Percentiles rank a stretch among this genome's conserved stretches.
Evolutionary conservation across 2,329 filamentous ascomycete genomes (phyloP).

Genomic region (Botrytis aclada): DNA sequence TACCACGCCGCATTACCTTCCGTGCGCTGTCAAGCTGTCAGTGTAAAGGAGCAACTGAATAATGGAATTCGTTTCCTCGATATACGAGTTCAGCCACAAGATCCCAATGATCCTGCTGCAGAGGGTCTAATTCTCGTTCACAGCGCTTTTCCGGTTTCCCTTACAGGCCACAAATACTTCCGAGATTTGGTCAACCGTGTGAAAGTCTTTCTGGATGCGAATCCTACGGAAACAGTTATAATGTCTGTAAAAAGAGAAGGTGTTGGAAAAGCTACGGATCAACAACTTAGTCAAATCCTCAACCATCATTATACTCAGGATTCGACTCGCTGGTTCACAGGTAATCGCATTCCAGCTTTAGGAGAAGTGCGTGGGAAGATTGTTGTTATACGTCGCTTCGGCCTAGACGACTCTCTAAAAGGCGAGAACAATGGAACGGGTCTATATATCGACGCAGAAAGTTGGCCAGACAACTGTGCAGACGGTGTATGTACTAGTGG

Average conservation of each 20-base stretch:
- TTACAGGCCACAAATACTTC: slow-evolving; percentile 79
- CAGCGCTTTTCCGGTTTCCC: slow-evolving; percentile 80
- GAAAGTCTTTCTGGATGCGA: slow-evolving; percentile 70
- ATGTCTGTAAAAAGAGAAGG: slow-evolving; percentile 92
- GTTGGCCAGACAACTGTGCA: slow-evolving; percentile 86
- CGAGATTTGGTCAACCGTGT: slow-evolving; percentile 67
- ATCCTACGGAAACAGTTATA: slow-evolving; percentile 79
- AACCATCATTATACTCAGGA: slow-evolving; percentile 66
- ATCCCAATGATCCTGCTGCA: slow-evolving; percentile 53
- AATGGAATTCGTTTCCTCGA: slow-evolving; percentile 96
- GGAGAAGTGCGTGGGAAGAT: slow-evolving; percentile 79
- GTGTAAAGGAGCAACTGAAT: slow-evolving; percentile 71
- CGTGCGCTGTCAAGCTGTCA: slow-evolving; percentile 86
- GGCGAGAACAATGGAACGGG: slow-evolving; percentile 49
- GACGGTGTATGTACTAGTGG: slow-evolving; percentile 69
- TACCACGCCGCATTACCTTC: slow-evolving; percentile 82
- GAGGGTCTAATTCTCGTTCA: slow-evolving; percentile 81
- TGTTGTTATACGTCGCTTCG: slow-evolving; percentile 79
- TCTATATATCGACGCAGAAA: slow-evolving; percentile 59
- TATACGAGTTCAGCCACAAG: slow-evolving; percentile 71
- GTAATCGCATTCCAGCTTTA: slow-evolving; percentile 71
- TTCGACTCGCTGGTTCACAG: slow-evolving; percentile 70
- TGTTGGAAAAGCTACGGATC: slow-evolving; percentile 73
- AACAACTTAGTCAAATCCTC: slow-evolving; percentile 72
- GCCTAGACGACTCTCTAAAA: slow-evolving; percentile 55